These are phyloP conservation scores for Suillus decipiens DNA, from an alignment of 768 basidiomycete species.

Conservation along the genomic window DNA sequence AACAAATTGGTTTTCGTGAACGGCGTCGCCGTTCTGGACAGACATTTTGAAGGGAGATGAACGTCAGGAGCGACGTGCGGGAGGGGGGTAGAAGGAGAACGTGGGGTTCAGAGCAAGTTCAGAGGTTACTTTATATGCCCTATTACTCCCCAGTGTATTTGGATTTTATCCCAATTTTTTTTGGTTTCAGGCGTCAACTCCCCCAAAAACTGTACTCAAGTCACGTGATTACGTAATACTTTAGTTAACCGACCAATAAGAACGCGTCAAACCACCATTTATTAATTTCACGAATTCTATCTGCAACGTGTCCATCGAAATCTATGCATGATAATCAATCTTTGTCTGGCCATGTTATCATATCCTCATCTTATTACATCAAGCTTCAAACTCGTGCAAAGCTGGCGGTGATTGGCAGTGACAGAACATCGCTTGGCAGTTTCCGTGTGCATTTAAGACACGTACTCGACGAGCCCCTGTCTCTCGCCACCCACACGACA, in stretches of 20 bases:
- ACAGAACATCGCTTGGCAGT: neutral
- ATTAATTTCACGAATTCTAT: neutral
- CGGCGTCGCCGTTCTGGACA: constrained; percentile 31
- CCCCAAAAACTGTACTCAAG: constrained; percentile 2
- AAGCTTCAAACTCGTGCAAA: neutral
- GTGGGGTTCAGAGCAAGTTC: neutral
- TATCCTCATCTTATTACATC: neutral
- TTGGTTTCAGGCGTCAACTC: constrained; percentile 5
- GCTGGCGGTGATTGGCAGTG: neutral
- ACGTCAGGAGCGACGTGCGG: constrained; percentile 13
- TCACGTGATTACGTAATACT: constrained; percentile 8
- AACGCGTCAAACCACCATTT: neutral
- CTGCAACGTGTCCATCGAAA: constrained; percentile 2
- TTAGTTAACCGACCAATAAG: neutral
- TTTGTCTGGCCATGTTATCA: neutral
- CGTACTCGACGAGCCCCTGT: neutral
- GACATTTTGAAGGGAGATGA: constrained; percentile 31
- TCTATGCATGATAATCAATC: neutral
- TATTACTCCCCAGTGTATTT: constrained; percentile 1
- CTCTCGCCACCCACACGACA: constrained; percentile 3
- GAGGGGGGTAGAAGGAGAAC: neutral
- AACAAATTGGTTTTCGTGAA: constrained; percentile 30
- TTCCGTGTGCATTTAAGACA: neutral
- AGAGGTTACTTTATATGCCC: constrained; percentile 2
- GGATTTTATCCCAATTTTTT: constrained; percentile 6